Conservation (phyloP, 2,329 filamentous ascomycete genomes). For the Calonectria hongkongensis region DNA sequence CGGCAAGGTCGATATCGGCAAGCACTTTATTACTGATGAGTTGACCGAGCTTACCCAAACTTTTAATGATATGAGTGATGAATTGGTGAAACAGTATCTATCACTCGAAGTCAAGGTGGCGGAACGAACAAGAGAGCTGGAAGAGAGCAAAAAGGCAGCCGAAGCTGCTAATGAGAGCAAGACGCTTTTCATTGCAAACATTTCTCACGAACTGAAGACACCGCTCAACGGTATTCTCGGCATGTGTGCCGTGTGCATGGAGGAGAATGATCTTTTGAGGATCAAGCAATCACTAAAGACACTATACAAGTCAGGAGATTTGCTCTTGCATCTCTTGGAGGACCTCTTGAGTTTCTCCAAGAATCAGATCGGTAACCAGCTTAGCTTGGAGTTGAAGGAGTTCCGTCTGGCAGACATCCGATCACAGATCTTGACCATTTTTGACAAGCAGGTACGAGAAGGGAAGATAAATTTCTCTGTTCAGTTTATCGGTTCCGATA, state of each 20-base stretch:
- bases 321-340: slow-evolving; percentile 89
- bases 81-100: slow-evolving; percentile 90
- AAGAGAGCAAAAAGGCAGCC: slow-evolving; percentile 92
- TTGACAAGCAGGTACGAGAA: slow-evolving; percentile 91
- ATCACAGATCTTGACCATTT: slow-evolving; percentile 88
- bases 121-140: slow-evolving; percentile 87
- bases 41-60: slow-evolving; percentile 87
- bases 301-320: slow-evolving; percentile 84
- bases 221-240: slow-evolving; percentile 96
- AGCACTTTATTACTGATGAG: slow-evolving; percentile 88
- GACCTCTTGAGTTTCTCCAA: slow-evolving; percentile 95
- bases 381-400: slow-evolving; percentile 88
- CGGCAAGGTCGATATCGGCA: slow-evolving; percentile 84
- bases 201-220: slow-evolving; percentile 91
- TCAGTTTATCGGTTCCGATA: slow-evolving; percentile 73
- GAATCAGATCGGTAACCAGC: slow-evolving; percentile 91
- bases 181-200: slow-evolving; percentile 97
- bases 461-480: slow-evolving; percentile 84
- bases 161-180: slow-evolving; percentile 98
- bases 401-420: slow-evolving; percentile 90
- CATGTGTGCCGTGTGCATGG: slow-evolving; percentile 95
- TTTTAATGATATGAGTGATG: slow-evolving; percentile 96
- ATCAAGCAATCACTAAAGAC: slow-evolving; percentile 90
- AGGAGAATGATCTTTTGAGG: slow-evolving; percentile 85
- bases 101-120: slow-evolving; percentile 89